Percentiles rank a stretch among this genome's conserved stretches.
phyloP scores from a whole-genome alignment of 108 stramenopile genomes.

The Fistulifera pelliculosa region DNA sequence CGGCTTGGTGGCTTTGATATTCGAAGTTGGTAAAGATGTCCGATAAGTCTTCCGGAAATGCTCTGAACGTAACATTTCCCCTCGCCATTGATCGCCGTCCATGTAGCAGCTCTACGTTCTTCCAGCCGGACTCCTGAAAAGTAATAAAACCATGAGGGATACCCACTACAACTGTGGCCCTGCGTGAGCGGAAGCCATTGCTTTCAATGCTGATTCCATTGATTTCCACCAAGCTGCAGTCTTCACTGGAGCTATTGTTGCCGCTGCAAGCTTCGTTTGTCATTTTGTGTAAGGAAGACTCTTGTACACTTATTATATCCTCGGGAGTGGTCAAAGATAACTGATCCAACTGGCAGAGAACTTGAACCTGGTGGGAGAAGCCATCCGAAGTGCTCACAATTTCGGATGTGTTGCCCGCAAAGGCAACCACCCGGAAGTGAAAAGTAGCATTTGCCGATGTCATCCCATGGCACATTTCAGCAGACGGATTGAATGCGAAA shows the following conservation, averaged over 20 bases:
- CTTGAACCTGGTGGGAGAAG: neutral
- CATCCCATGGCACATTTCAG: neutral
- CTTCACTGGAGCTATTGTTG: neutral
- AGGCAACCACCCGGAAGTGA: slow-evolving; percentile 20
- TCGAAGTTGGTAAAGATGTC: neutral
- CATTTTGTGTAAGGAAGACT: neutral
- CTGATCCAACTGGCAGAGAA: neutral
- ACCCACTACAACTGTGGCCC: neutral
- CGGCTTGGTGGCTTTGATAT: neutral
- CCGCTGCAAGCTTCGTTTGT: neutral
- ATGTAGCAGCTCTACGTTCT: neutral
- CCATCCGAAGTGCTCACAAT: slow-evolving; percentile 19
- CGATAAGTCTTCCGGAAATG: neutral
- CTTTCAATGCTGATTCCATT: slow-evolving; percentile 4
- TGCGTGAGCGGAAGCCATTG: neutral
- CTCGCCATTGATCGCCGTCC: neutral
- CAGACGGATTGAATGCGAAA: slow-evolving; percentile 4
- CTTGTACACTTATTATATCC: neutral
- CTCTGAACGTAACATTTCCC: slow-evolving; percentile 2
- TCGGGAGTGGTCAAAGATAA: neutral
- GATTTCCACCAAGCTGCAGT: neutral
- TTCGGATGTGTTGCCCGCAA: slow-evolving; percentile 1
- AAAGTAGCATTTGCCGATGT: slow-evolving; percentile 6
- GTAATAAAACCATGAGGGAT: slow-evolving; percentile 1
- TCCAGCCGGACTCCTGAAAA: neutral